Conservation (phyloP, 1,139 yeast genomes). For the Protomyces arabidopsidicola region DNA sequence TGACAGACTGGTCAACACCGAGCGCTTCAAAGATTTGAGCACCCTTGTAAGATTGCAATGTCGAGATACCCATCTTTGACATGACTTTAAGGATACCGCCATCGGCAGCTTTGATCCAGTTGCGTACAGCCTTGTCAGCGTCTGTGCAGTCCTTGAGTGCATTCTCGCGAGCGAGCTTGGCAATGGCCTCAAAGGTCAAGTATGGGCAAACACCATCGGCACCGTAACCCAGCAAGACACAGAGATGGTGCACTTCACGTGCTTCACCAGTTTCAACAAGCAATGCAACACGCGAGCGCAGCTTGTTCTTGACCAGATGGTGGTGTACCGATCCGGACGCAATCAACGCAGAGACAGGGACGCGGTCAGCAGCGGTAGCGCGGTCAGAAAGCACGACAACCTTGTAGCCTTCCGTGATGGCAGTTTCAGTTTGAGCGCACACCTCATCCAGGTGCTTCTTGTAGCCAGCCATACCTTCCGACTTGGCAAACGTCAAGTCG, state of each 20-base stretch:
- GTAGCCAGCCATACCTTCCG: conserved; percentile 82
- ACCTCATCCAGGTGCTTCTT: conserved; percentile 77
- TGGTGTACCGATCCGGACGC: conserved; percentile 98
- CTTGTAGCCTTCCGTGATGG: conserved; percentile 71
- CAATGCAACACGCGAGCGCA: conserved; percentile 90
- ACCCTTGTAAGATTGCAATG: conserved; percentile 94
- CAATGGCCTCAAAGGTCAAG: conserved; percentile 81
- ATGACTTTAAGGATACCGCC: conserved; percentile 92
- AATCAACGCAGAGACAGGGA: conserved; percentile 80
- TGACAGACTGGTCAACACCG: conserved; percentile 91
- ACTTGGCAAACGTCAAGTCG: conserved; percentile 83
- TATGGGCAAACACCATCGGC: conserved; percentile 95
- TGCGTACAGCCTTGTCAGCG: conserved; percentile 58
- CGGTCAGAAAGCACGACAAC: conserved; percentile 74
- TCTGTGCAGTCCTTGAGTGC: conserved; percentile 56
- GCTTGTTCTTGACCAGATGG: conserved; percentile 90
- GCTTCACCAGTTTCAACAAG: conserved; percentile 94
- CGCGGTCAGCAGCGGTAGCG: conserved; percentile 54
- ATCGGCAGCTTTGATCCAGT: conserved; percentile 78
- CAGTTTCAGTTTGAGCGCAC: conserved; percentile 80
- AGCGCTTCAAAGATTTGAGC: conserved; percentile 97
- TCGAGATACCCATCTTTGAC: conserved; percentile 99
- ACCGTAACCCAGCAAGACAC: conserved; percentile 93
- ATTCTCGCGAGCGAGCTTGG: conserved; percentile 78
- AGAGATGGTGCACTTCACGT: conserved; percentile 92